A percentile compares a stretch with the other conserved stretches of the same genome.
phyloP scores from a whole-genome alignment of 2,329 filamentous ascomycete species.

The Fusarium longipes region DNA sequence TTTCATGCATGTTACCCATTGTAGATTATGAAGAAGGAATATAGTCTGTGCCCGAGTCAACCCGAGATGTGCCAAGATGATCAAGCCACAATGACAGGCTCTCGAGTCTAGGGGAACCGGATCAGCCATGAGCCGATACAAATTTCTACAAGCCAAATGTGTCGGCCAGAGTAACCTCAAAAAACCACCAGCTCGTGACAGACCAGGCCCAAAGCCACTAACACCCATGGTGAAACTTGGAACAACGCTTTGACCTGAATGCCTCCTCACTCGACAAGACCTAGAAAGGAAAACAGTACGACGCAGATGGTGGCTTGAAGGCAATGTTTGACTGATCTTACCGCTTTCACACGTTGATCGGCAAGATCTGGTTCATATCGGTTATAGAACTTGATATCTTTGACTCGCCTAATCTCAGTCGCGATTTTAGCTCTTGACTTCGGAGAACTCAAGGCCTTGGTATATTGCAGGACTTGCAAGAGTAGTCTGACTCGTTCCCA shows the following conservation, averaged over 20 bases:
- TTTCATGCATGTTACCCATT: constrained; percentile 23
- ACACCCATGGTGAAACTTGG: constrained; percentile 41
- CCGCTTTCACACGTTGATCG: not conserved
- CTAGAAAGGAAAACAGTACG: not conserved
- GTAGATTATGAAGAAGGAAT: not conserved
- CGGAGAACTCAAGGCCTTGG: not conserved
- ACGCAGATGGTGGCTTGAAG: not conserved
- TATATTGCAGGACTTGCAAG: not conserved
- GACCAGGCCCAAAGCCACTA: constrained; percentile 34
- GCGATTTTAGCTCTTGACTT: not conserved
- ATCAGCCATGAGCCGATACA: constrained; percentile 22
- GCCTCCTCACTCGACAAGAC: not conserved
- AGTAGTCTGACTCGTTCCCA: not conserved
- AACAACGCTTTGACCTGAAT: constrained; percentile 41
- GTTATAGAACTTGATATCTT: not conserved
- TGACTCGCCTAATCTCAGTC: constrained; percentile 1
- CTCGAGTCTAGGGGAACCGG: not conserved
- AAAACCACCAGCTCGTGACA: not conserved
- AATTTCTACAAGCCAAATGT: not conserved
- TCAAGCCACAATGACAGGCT: not conserved
- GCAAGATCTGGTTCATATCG: constrained; percentile 7
- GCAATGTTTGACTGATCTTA: not conserved
- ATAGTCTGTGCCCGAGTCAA: not conserved
- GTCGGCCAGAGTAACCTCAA: constrained; percentile 7
- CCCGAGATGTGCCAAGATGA: not conserved